Base-by-base conservation (phyloP, 164 flowering plant species). In the Malania oleifera region DNA sequence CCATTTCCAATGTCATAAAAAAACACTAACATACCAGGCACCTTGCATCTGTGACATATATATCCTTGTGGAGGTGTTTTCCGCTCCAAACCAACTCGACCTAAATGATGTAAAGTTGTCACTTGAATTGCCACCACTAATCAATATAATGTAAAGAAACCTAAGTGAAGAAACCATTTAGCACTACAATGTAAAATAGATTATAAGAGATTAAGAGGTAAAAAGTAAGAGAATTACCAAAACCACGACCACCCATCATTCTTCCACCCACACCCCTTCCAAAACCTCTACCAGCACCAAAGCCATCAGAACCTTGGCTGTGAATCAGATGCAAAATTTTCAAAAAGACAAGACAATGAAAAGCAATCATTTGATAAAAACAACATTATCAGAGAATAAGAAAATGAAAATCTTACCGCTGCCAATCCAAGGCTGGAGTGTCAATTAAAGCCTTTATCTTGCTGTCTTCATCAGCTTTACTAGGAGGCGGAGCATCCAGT, bases 31-130 rank as follows among this genome's bases (percentile, higher is more conserved):
- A 52, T 79, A 93, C 99, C 97, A 56, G 99, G 85, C 34, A 82
- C 83, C 67, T 95, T 91, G 73, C 99, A 95, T 68, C 99, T 82
- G 62, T 85, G 91, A 67, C 99, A 95, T 7, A 87, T 64, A 69
- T 95, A 95, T 51, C 97, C 97, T 52, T 53, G 86, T 25, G 97
- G 97, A 70, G 96, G 99, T 58, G 91, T 95, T 71, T 82, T 89
- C 40, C 81, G 70, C 71, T 85, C 91, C 67, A 82, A 34, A 17
- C 87, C 87, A 62, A 69, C 74, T 17, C 80, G 69, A 62, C 79
- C 83, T 74, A 46, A 53, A 59, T 11, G 61, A 61, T 2, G 1
- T 23, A 23, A 50, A n/a, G n/a, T n/a, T n/a, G n/a, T n/a, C n/a
- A n/a, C n/a, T n/a, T n/a, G n/a, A n/a, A n/a, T n/a, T n/a, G n/a